These are phyloP conservation scores for Aureobasidium musti DNA, from an alignment of 2,329 filamentous ascomycete species.

Conservation along the genomic window DNA sequence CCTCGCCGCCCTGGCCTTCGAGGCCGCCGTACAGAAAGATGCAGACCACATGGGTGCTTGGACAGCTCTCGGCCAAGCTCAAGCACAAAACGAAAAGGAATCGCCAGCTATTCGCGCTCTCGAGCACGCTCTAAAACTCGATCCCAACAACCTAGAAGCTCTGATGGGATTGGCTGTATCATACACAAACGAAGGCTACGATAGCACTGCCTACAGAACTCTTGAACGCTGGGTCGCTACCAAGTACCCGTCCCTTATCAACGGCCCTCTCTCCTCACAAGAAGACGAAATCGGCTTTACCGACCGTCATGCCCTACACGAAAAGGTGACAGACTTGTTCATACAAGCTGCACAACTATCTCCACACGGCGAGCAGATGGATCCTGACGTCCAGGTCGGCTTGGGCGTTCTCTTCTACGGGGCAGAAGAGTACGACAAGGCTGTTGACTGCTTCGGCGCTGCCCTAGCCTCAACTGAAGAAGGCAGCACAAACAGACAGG, in stretches of 20 bases:
- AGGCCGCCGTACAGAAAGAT: conserved; percentile 90
- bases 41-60: conserved; percentile 87
- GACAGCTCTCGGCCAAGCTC: conserved; percentile 86
- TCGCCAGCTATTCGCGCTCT: conserved; percentile 91
- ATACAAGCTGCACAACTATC: conserved; percentile 90
- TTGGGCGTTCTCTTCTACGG: conserved; percentile 97
- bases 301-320: conserved; percentile 84
- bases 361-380: conserved; percentile 91
- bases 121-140: conserved; percentile 85
- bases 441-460: conserved; percentile 95
- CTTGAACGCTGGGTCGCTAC: conserved; percentile 95
- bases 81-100: conserved; percentile 99
- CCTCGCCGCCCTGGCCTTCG: conserved; percentile 88
- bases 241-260: conserved; percentile 83
- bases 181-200: conserved; percentile 98
- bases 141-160: conserved; percentile 81
- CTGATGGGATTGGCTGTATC: conserved; percentile 95
- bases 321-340: conserved; percentile 86
- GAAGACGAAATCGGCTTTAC: conserved; percentile 88
- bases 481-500: conserved; percentile 78
- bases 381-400: conserved; percentile 96
- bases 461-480: conserved; percentile 83
- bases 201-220: conserved; percentile 93
- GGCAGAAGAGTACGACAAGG: conserved; percentile 96
- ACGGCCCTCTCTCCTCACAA: conserved; percentile 69